phyloP scores from a whole-genome alignment of 352 stramenopile genomes.

The Globisporangium echinulatum region DNA sequence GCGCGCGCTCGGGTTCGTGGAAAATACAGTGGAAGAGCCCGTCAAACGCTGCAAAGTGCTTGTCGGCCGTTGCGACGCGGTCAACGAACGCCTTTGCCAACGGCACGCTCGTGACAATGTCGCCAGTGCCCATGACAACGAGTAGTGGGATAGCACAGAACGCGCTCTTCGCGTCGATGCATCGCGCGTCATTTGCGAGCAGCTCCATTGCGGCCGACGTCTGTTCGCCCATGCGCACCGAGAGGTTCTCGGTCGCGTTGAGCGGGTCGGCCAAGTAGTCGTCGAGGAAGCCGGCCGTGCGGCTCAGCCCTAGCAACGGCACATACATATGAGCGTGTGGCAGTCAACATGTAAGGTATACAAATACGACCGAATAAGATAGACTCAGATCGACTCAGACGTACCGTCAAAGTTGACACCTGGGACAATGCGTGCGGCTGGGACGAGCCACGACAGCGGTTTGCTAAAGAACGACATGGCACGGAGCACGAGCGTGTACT shows the following conservation, averaged over 20 bases:
- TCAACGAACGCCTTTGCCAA: constrained; percentile 19
- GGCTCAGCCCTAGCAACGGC: constrained; percentile 17
- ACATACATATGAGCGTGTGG: too few relatives aligned
- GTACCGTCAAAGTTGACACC: constrained; percentile 47
- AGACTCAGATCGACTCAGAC: constrained; percentile 8
- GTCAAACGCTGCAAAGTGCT: constrained; percentile 24
- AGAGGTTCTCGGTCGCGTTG: constrained; percentile 40
- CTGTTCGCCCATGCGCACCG: constrained; percentile 29
- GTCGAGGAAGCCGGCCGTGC: constrained; percentile 32
- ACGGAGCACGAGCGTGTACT: constrained; percentile 40
- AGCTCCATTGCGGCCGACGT: constrained; percentile 18
- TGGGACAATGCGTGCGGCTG: constrained; percentile 36
- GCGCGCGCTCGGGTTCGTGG: constrained; percentile 21
- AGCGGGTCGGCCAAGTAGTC: constrained; percentile 52
- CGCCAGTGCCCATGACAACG: constrained; percentile 21
- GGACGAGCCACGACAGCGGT: constrained; percentile 36
- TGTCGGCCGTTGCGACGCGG: constrained; percentile 21
- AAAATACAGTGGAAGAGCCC: constrained; percentile 31
- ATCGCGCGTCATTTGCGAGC: constrained; percentile 7
- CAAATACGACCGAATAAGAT: background rate
- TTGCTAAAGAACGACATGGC: constrained; percentile 31
- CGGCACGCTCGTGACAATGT: constrained; percentile 25
- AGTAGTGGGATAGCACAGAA: constrained; percentile 24
- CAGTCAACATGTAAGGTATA: too few relatives aligned
- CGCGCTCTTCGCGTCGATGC: constrained; percentile 15